Base-by-base conservation (phyloP, 441 rosid genomes). In the Lagerstroemia fauriei region DNA sequence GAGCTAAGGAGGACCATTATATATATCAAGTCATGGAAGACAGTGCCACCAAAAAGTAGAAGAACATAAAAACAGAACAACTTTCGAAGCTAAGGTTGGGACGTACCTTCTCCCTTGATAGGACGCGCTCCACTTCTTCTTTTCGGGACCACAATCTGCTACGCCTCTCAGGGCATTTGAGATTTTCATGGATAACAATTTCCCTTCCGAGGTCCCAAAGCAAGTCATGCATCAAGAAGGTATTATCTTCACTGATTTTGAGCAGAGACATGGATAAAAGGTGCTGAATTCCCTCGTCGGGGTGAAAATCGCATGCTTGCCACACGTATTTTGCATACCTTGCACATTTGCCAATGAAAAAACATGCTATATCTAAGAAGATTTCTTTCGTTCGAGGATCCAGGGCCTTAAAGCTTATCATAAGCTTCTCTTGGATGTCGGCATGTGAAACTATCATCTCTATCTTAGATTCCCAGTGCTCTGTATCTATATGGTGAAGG, bases 141-240 rank as follows among this genome's bases (percentile, higher is more conserved):
- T 82, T 53, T 7, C 0, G 24, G 17, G 20, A 48, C 84, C 84
- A 82, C 59, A 82, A 12, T 63, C 81, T 82, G 14, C 84, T 82
- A 17, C 77, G 76, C 25, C 56, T 59, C 46, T 10, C 47, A 9
- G 22, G 80, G 0, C 69, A 11, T 4, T 17, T 22, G 1, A 63
- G 27, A 44, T 32, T 77, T 29, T 82, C 77, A 20, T 10, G 61
- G 50, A 27, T 32, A 34, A 82, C 61, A 11, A 82, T 77, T 34
- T 71, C 84, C 70, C 84, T 76, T 44, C 80, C 84, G 27, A 82
- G 72, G 3, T 82, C 84, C 41, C 76, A 41, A 17, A 82, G 70
- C 22, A 25, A 76, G 50, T 82, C 84, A 68, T 82, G 80, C 84
- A 82, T 82, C 84, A 80, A 76, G 13, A 82, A 66, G 1, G 18